These are phyloP conservation scores for Brasenia schreberi DNA, from an alignment of 164 flowering plant genomes.

Conservation along the genomic window DNA sequence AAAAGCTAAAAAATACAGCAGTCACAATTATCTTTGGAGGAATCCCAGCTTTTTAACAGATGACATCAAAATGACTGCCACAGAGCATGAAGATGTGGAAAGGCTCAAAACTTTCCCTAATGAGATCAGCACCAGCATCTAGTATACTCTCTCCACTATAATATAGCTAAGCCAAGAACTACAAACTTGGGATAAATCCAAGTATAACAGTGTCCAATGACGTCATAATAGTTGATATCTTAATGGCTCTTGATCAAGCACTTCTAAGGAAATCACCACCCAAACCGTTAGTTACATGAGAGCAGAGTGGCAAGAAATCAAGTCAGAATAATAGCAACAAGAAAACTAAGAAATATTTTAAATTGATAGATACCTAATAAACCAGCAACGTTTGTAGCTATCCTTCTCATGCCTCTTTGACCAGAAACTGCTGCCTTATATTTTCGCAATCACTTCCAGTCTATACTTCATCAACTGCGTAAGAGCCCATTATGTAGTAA, in stretches of 20 bases:
- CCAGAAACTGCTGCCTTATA: too few species aligned
- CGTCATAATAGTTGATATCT: neutral
- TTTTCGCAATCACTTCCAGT: too few species aligned
- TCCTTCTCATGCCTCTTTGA: too few species aligned
- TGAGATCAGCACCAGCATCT: neutral
- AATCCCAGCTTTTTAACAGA: neutral
- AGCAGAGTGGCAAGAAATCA: neutral
- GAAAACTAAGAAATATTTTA: neutral
- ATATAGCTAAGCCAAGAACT: too few species aligned
- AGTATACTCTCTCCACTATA: too few species aligned
- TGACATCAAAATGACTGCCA: neutral
- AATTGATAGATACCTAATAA: neutral
- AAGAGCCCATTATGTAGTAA: constrained; percentile 52
- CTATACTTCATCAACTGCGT: constrained; percentile 53
- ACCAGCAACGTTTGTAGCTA: neutral
- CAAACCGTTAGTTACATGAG: neutral
- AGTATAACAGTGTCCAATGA: neutral
- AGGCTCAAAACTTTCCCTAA: neutral
- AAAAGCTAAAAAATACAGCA: neutral
- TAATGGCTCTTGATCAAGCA: neutral
- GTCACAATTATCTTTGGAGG: neutral
- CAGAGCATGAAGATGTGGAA: neutral
- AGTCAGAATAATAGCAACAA: neutral
- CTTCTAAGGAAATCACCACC: neutral
- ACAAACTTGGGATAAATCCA: neutral